phyloP scores from a whole-genome alignment of 495 filamentous ascomycete species.

The Trichoderma erinaceum region DNA sequence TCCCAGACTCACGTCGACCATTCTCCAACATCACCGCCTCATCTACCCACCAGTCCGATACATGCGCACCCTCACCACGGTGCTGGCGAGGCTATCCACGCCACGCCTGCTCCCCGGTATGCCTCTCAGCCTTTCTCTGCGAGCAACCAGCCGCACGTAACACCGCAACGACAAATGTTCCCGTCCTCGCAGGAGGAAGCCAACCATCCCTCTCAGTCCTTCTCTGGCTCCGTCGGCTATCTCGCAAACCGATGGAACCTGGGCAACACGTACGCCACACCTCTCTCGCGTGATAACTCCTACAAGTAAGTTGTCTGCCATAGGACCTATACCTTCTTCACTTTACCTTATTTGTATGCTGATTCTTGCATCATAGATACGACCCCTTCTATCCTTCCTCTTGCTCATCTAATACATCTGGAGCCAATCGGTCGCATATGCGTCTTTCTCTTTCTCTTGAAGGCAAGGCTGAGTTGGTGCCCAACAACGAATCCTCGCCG shows the following conservation, averaged over 20 bases:
- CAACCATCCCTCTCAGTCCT: conserved; percentile 22
- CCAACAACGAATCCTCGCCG: conserved; percentile 61
- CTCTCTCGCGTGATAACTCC: conserved; percentile 20
- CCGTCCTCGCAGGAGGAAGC: not conserved
- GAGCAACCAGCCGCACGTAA: not conserved
- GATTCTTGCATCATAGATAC: conserved; percentile 22
- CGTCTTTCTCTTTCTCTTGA: conserved; percentile 71
- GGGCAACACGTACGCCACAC: conserved; percentile 31
- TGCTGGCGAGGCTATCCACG: conserved; percentile 16
- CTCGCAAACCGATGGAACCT: conserved; percentile 36
- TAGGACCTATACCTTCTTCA: not conserved
- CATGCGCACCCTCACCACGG: conserved; percentile 13
- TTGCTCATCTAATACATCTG: conserved; percentile 27
- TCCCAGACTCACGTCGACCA: conserved; percentile 18
- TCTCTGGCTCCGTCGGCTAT: conserved; percentile 33
- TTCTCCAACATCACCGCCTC: conserved; percentile 14
- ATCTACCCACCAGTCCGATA: conserved; percentile 9
- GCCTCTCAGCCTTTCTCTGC: not conserved
- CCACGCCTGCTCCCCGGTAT: not conserved
- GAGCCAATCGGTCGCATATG: conserved; percentile 36
- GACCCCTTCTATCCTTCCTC: conserved; percentile 33
- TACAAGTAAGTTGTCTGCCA: conserved; percentile 13
- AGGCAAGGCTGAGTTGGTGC: conserved; percentile 74
- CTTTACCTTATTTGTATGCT: not conserved
- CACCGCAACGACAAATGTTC: conserved; percentile 5